Evolutionary conservation across 2,329 filamentous ascomycete species (phyloP).

Genomic region (Trichophyton benhamiae): DNA sequence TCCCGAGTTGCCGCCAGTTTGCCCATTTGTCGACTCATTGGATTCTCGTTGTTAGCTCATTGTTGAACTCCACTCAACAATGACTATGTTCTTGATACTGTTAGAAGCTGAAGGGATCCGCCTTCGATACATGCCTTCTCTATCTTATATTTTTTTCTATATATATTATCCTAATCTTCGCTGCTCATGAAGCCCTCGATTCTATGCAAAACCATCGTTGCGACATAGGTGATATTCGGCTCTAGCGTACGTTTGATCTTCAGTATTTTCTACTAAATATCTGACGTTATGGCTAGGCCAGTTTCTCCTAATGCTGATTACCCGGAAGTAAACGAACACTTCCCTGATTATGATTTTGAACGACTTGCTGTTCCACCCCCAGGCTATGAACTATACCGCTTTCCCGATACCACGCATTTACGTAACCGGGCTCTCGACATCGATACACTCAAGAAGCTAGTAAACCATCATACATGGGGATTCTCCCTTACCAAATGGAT

Average conservation of each 20-base stretch:
- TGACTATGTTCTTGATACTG: neutral
- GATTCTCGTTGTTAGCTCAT: neutral
- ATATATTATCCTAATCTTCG: neutral
- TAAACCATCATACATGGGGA: conserved; percentile 13
- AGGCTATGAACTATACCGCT: conserved; percentile 12
- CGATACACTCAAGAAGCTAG: conserved; percentile 7
- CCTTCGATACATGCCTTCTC: neutral
- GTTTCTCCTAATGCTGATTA: conserved; percentile 1
- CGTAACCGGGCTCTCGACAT: conserved; percentile 8
- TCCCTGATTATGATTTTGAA: conserved; percentile 9
- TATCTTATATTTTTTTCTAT: neutral
- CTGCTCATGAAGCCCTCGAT: neutral
- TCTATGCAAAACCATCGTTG: neutral
- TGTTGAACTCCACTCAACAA: neutral
- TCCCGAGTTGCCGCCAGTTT: neutral
- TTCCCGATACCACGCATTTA: conserved; percentile 10
- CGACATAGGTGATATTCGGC: neutral
- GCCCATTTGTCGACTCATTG: neutral
- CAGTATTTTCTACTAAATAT: neutral
- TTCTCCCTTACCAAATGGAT: conserved; percentile 5
- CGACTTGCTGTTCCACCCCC: conserved; percentile 5
- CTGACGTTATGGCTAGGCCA: neutral
- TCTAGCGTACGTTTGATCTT: neutral
- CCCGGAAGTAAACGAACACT: conserved; percentile 11
- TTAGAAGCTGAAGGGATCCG: neutral